Conservation (phyloP, 768 basidiomycete genomes). For the Lentinula aciculospora region DNA sequence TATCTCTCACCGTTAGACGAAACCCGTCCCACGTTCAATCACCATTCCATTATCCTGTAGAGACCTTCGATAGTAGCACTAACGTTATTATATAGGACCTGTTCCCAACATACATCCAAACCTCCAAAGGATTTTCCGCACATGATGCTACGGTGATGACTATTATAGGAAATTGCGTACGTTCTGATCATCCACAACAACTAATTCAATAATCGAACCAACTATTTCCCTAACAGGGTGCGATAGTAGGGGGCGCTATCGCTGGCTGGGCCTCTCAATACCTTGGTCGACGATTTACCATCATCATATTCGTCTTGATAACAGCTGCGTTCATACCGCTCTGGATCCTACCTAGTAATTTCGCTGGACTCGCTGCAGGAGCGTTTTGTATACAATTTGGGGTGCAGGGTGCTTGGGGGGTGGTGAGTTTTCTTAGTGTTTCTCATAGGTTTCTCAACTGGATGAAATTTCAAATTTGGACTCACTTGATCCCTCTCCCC, state of each 20-base stretch:
- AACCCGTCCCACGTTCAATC: too few species aligned
- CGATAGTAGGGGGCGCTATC: conserved; percentile 53
- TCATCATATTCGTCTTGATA: conserved; percentile 53
- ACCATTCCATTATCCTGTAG: too few species aligned
- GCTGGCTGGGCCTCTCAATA: conserved; percentile 74
- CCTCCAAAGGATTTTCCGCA: conserved; percentile 52
- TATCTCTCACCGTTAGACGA: too few species aligned
- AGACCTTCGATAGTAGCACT: too few species aligned
- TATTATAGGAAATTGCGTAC: conserved; percentile 70
- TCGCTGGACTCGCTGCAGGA: conserved; percentile 68
- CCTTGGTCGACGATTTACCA: conserved; percentile 75
- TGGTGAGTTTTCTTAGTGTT: conserved; percentile 37
- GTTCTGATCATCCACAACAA: conserved; percentile 13
- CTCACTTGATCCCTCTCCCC: too few species aligned
- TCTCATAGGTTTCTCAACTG: not conserved
- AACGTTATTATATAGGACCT: conserved; percentile 44
- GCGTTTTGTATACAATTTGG: conserved; percentile 87
- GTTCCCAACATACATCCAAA: conserved; percentile 74
- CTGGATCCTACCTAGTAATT: conserved; percentile 76
- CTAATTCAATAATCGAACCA: not conserved
- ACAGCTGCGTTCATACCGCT: conserved; percentile 66
- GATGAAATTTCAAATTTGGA: too few species aligned
- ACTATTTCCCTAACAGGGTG: conserved; percentile 22
- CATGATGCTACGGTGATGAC: conserved; percentile 66
- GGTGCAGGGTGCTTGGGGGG: conserved; percentile 89